These are phyloP conservation scores for Xylaria acuta DNA, from an alignment of 495 filamentous ascomycete genomes.

Conservation along the genomic window DNA sequence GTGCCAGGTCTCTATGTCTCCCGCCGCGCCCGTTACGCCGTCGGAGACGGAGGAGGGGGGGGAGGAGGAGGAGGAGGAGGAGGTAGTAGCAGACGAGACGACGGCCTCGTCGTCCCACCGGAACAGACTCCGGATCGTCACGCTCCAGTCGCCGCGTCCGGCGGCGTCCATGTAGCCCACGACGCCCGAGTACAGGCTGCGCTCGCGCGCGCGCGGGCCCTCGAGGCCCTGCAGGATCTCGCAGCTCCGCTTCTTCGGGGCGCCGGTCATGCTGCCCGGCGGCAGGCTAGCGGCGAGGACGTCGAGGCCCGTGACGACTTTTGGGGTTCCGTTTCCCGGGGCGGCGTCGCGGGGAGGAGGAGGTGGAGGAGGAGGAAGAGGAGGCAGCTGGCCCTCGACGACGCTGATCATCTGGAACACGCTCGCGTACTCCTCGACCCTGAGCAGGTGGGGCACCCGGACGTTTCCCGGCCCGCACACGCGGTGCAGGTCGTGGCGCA, in stretches of 20 bases:
- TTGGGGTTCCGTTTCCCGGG: background rate
- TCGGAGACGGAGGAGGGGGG: no score
- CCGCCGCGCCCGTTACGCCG: conserved; percentile 15
- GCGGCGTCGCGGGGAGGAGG: background rate
- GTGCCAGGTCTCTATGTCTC: conserved; percentile 66
- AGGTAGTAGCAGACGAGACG: no score
- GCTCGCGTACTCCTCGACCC: conserved; percentile 86
- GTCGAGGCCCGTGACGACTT: conserved; percentile 66
- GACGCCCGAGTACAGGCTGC: conserved; percentile 89
- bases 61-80: no score
- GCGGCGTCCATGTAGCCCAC: conserved; percentile 88
- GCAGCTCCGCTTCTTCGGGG: conserved; percentile 88
- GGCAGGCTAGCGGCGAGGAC: conserved; percentile 80
- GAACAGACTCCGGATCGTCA: conserved; percentile 82
- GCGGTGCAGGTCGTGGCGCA: conserved; percentile 87
- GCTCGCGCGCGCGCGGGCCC: conserved; percentile 49
- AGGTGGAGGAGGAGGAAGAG: no score
- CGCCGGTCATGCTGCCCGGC: conserved; percentile 94
- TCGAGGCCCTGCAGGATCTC: conserved; percentile 78
- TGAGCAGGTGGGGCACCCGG: conserved; percentile 68
- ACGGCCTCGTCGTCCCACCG: conserved; percentile 63
- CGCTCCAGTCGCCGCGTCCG: conserved; percentile 85
- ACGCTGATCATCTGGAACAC: conserved; percentile 92
- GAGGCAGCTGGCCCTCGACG: conserved; percentile 71
- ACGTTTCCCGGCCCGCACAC: conserved; percentile 77